Conservation (phyloP, 495 filamentous ascomycete species). For the Oleoguttula mirabilis region DNA sequence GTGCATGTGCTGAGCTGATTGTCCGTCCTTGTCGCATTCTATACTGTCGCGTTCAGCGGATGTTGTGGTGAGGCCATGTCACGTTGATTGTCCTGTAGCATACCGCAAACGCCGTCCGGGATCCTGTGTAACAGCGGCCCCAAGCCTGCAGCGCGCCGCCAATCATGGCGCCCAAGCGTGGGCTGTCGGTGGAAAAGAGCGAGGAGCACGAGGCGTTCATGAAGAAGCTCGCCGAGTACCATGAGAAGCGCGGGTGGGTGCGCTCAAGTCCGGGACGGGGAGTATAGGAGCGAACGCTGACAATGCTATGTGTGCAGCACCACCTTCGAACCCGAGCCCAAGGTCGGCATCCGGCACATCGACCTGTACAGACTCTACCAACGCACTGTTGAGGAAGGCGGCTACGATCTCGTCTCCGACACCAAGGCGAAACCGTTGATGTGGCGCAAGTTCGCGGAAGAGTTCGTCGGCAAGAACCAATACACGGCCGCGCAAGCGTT, state of each 20-base stretch:
- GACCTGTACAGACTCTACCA: conserved; percentile 62
- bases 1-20: too few species aligned
- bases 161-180: conserved; percentile 35
- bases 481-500: conserved; percentile 64
- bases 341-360: conserved; percentile 56
- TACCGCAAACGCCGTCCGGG: too few species aligned
- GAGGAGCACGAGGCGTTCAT: conserved; percentile 61
- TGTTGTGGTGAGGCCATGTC: too few species aligned
- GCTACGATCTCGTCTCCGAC: conserved; percentile 60
- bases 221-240: conserved; percentile 49
- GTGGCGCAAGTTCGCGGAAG: conserved; percentile 59
- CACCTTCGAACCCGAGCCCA: conserved; percentile 56
- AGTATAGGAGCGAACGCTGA: conserved; percentile 3
- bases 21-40: too few species aligned
- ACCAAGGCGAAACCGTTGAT: conserved; percentile 61
- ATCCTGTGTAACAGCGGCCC: too few species aligned
- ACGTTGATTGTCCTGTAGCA: too few species aligned
- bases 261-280: neutral
- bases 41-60: too few species aligned
- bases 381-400: conserved; percentile 54
- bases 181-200: conserved; percentile 38
- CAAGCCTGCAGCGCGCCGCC: too few species aligned
- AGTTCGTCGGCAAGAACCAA: conserved; percentile 48
- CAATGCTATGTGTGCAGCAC: conserved; percentile 35
- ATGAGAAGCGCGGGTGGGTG: conserved; percentile 53